These are phyloP conservation scores for Trichoderma sp. DNA, from an alignment of 2,329 filamentous ascomycete genomes.

Conservation along the genomic window DNA sequence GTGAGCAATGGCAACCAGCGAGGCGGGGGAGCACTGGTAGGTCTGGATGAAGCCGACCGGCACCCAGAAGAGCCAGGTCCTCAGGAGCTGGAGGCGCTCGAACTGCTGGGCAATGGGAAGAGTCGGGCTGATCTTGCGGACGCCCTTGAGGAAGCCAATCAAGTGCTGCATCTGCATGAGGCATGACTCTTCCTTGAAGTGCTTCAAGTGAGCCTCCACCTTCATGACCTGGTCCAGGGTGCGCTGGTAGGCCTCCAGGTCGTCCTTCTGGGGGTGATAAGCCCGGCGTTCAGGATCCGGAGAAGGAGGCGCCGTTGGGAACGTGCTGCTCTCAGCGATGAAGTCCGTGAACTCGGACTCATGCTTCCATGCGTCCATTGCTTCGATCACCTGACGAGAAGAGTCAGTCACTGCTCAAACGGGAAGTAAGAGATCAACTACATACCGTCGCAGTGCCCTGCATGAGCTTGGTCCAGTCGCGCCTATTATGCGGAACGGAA, in stretches of 20 bases:
- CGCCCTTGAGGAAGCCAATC: constrained; percentile 70
- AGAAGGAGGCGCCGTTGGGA: constrained; percentile 66
- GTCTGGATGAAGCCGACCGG: constrained; percentile 81
- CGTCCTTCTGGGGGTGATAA: constrained; percentile 67
- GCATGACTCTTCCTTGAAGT: constrained; percentile 65
- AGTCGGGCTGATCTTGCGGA: constrained; percentile 69
- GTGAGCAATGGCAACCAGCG: constrained; percentile 82
- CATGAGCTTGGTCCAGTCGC: constrained; percentile 89
- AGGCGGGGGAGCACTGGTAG: constrained; percentile 72
- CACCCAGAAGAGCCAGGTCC: constrained; percentile 95
- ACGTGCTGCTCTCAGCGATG: constrained; percentile 76
- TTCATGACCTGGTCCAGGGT: constrained; percentile 68
- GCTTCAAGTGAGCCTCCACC: constrained; percentile 68
- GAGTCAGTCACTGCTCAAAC: constrained; percentile 2
- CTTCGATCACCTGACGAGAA: constrained; percentile 71
- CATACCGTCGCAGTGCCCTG: constrained; percentile 86
- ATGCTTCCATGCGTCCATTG: constrained; percentile 90
- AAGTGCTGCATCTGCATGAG: constrained; percentile 67
- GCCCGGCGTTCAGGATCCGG: constrained; percentile 63
- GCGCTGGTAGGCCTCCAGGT: constrained; percentile 67
- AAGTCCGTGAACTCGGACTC: constrained; percentile 84
- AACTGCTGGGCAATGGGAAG: constrained; percentile 82
- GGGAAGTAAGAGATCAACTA: constrained; percentile 30
- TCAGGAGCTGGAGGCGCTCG: constrained; percentile 81
- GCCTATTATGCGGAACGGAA: constrained; percentile 58